Conservation (phyloP, 495 filamentous ascomycete genomes). For the Aspergillus bridgeri region DNA sequence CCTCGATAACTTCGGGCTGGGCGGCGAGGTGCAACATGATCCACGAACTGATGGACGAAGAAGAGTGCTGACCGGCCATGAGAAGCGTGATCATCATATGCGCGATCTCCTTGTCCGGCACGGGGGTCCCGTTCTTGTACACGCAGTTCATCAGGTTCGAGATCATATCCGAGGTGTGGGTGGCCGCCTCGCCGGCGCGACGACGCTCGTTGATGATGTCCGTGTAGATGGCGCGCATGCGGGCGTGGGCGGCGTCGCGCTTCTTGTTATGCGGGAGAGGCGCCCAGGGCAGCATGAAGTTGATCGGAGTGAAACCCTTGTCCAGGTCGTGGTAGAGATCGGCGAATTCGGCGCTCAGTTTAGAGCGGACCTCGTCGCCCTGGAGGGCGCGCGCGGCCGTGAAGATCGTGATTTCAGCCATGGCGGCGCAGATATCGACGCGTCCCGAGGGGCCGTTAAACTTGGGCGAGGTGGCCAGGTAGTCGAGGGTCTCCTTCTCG, state of each 20-base stretch:
- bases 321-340: constrained; percentile 79
- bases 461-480: constrained; percentile 57
- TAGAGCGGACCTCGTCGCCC: constrained; percentile 73
- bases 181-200: constrained; percentile 36
- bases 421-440: constrained; percentile 61
- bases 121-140: constrained; percentile 68
- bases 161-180: constrained; percentile 66
- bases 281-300: constrained; percentile 83
- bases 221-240: constrained; percentile 73
- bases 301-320: constrained; percentile 77
- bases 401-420: constrained; percentile 87
- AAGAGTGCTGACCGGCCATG: constrained; percentile 88
- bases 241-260: constrained; percentile 70
- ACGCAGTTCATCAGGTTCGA: constrained; percentile 74
- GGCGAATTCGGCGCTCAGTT: constrained; percentile 63
- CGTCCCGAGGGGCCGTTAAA: constrained; percentile 67
- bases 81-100: constrained; percentile 91
- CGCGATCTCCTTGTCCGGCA: constrained; percentile 78
- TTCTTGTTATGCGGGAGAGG: constrained; percentile 79
- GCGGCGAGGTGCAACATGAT: constrained; percentile 78
- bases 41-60: constrained; percentile 76
- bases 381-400: constrained; percentile 79
- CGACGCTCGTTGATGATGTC: constrained; percentile 67
- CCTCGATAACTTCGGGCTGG: constrained; percentile 67
- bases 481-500: constrained; percentile 66